Percentiles rank a stretch among this genome's conserved stretches.
These are phyloP conservation scores for Pisolithus albus DNA, from an alignment of 768 basidiomycete species.

Conservation along the genomic window DNA sequence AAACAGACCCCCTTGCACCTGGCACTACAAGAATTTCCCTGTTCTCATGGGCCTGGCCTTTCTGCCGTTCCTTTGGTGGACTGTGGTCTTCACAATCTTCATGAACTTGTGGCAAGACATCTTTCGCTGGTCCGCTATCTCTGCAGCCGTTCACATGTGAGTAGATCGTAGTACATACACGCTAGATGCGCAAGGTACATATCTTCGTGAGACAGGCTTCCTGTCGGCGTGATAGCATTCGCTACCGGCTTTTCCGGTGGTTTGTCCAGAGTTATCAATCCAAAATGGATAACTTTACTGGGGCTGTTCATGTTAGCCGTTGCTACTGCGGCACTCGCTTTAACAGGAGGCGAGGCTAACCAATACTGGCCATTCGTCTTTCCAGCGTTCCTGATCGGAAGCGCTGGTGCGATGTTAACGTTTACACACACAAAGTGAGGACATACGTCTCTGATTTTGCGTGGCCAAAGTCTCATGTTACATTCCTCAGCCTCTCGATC, in stretches of 20 bases:
- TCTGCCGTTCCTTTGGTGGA: slow-evolving; percentile 40
- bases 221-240: slow-evolving; percentile 35
- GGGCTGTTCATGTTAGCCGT: slow-evolving; percentile 34
- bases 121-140: slow-evolving; percentile 37
- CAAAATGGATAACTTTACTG: slow-evolving; percentile 41
- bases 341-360: slow-evolving; percentile 33
- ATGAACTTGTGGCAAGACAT: slow-evolving; percentile 36
- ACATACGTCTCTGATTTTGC: not conserved
- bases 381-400: slow-evolving; percentile 45
- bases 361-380: slow-evolving; percentile 44
- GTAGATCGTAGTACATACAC: slow-evolving; percentile 1
- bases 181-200: not conserved
- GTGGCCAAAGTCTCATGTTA: not conserved
- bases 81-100: slow-evolving; percentile 26
- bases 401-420: slow-evolving; percentile 38
- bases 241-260: slow-evolving; percentile 33
- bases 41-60: slow-evolving; percentile 34
- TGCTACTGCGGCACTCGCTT: slow-evolving; percentile 36
- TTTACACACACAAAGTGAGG: slow-evolving; percentile 46
- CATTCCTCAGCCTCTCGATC: slow-evolving; percentile 38
- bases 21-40: slow-evolving; percentile 37
- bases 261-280: slow-evolving; percentile 29
- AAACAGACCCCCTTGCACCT: slow-evolving; percentile 35
- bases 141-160: slow-evolving; percentile 35
- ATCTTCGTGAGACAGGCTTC: slow-evolving; percentile 26